phyloP scores from a whole-genome alignment of 495 filamentous ascomycete species.

The Tuber indicum region DNA sequence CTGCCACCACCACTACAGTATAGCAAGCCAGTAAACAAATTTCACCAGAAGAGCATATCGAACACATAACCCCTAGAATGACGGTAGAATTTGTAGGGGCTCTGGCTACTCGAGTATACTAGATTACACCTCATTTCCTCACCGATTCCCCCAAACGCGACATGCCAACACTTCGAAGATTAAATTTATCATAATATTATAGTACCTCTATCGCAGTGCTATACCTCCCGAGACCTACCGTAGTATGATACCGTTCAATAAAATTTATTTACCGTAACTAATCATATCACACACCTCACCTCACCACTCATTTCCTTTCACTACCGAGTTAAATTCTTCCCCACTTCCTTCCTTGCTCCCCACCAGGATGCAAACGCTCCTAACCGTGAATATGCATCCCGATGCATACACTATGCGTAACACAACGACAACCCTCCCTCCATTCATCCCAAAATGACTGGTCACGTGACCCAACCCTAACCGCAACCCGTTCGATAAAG shows the following conservation, averaged over 20 bases:
- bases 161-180: neutral
- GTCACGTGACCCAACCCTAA: conserved; percentile 4
- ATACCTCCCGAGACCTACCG: neutral
- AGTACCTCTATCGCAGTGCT: neutral
- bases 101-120: too few relatives aligned
- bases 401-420: neutral
- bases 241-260: too few relatives aligned
- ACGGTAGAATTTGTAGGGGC: neutral
- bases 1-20: neutral
- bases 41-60: neutral
- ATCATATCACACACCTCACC: neutral
- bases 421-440: neutral
- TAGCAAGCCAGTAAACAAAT: neutral
- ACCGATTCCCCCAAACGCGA: neutral
- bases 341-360: neutral
- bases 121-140: neutral
- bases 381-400: neutral
- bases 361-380: neutral
- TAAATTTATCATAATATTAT: too few relatives aligned
- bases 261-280: too few relatives aligned
- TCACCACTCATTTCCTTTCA: neutral
- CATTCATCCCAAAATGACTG: neutral
- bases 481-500: neutral
- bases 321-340: neutral
- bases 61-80: neutral